Conservation (phyloP, 805 yeast species). For the Cyberlindnera petersonii region DNA sequence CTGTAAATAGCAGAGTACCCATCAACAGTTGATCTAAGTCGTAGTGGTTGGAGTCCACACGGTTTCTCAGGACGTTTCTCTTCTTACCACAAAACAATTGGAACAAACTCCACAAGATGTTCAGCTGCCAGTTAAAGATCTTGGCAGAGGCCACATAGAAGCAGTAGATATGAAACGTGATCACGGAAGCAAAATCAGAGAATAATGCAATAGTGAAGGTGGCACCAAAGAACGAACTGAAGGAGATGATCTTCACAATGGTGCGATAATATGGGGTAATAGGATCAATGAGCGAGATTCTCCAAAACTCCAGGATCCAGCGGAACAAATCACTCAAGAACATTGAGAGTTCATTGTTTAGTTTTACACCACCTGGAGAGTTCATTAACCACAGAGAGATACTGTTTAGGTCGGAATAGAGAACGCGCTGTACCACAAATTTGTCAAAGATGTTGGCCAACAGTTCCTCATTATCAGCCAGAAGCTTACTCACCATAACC, state of each 20-base stretch:
- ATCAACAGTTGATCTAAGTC: constrained; percentile 81
- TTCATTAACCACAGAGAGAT: constrained; percentile 72
- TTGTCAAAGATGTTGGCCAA: constrained; percentile 29
- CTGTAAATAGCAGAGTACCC: constrained; percentile 85
- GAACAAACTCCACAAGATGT: constrained; percentile 66
- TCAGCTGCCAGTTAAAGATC: constrained; percentile 71
- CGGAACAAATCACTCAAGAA: constrained; percentile 83
- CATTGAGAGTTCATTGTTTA: constrained; percentile 78
- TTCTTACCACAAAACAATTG: constrained; percentile 87
- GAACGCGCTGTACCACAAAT: constrained; percentile 33
- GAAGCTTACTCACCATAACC: constrained; percentile 45
- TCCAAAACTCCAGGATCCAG: constrained; percentile 81
- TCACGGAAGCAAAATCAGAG: constrained; percentile 58
- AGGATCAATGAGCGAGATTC: constrained; percentile 26
- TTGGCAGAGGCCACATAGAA: constrained; percentile 78
- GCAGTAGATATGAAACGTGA: constrained; percentile 69
- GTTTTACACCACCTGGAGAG: constrained; percentile 91
- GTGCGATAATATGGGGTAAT: constrained; percentile 28
- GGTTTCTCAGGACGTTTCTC: constrained; percentile 73
- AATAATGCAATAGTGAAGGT: constrained; percentile 64
- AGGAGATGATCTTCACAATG: constrained; percentile 37
- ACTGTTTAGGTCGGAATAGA: constrained; percentile 43
- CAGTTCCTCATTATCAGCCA: constrained; percentile 35
- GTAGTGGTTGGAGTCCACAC: constrained; percentile 82
- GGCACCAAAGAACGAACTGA: constrained; percentile 48